These are phyloP conservation scores for Rhizopus arrhizus DNA, from an alignment of 371 early-diverging fungal genomes.

Conservation along the genomic window DNA sequence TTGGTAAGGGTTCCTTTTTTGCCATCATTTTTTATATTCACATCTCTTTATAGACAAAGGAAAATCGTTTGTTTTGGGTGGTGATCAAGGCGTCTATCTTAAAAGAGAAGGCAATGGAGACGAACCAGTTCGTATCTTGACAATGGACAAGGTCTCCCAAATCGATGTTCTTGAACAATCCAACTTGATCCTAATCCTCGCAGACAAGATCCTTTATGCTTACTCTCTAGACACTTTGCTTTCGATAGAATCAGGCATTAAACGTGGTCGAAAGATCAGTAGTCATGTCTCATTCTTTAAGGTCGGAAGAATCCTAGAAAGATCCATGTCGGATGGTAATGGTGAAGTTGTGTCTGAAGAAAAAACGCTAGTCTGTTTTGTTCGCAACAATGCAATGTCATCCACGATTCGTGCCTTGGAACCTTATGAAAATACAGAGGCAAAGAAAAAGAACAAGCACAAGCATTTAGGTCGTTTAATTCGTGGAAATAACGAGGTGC, in stretches of 20 bases:
- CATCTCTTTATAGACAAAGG: conserved; percentile 24
- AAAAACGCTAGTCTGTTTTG: conserved; percentile 75
- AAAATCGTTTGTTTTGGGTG: conserved; percentile 37
- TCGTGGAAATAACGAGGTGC: conserved; percentile 54
- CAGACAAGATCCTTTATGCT: conserved; percentile 79
- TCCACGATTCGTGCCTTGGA: conserved; percentile 81
- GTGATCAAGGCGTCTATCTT: conserved; percentile 53
- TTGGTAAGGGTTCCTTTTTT: conserved; percentile 24
- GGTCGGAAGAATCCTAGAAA: conserved; percentile 74
- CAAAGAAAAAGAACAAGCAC: conserved; percentile 56
- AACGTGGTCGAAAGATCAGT: conserved; percentile 69
- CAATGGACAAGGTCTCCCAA: conserved; percentile 83
- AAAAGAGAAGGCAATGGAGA: conserved; percentile 34
- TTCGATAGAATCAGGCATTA: conserved; percentile 46
- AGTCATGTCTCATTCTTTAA: conserved; percentile 89
- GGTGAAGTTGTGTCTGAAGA: conserved; percentile 27
- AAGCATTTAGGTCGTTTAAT: conserved; percentile 49
- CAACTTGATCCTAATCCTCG: conserved; percentile 75
- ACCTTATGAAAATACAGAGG: conserved; percentile 57
- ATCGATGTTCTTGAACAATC: conserved; percentile 80
- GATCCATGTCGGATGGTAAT: conserved; percentile 14
- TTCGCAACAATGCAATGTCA: conserved; percentile 65
- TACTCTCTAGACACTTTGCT: conserved; percentile 74
- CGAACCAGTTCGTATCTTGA: conserved; percentile 60
- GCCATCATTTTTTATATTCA: not conserved